These are phyloP conservation scores for Pleurotus ostreatus DNA, from an alignment of 768 basidiomycete species.

Conservation along the genomic window DNA sequence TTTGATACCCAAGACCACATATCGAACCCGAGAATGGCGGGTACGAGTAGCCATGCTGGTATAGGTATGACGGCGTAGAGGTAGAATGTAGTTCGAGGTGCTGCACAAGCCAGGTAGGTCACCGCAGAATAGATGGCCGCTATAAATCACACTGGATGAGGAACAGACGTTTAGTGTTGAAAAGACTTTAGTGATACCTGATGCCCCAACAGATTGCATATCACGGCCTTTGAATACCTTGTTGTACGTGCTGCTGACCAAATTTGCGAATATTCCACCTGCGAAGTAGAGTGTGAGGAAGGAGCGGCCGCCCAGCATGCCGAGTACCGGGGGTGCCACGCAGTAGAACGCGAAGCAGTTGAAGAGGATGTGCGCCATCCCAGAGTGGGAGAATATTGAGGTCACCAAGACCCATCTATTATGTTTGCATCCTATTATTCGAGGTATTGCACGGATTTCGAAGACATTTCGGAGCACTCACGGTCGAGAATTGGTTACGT, in stretches of 20 bases:
- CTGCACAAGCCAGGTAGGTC: constrained; percentile 69
- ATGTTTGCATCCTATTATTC: too few relatives aligned
- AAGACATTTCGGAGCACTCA: constrained; percentile 27
- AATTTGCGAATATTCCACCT: constrained; percentile 59
- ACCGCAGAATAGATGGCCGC: constrained; percentile 70
- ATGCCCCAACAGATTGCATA: constrained; percentile 59
- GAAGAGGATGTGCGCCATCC: constrained; percentile 59
- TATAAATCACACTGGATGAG: constrained; percentile 17
- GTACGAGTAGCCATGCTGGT: constrained; percentile 73
- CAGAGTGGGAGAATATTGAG: constrained; percentile 65
- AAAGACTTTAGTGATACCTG: constrained; percentile 40
- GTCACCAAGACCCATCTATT: constrained; percentile 77
- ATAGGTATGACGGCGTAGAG: constrained; percentile 76
- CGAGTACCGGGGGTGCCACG: constrained; percentile 63
- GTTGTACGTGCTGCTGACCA: constrained; percentile 48
- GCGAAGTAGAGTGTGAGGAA: constrained; percentile 75
- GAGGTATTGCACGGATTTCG: neutral
- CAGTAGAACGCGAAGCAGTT: constrained; percentile 80
- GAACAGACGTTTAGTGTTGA: too few relatives aligned
- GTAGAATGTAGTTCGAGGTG: constrained; percentile 61
- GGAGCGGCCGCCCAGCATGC: constrained; percentile 56
- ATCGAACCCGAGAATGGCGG: constrained; percentile 65
- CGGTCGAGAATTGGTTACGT: constrained; percentile 63
- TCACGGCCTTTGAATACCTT: constrained; percentile 30
- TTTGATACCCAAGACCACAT: constrained; percentile 38